Evolutionary conservation across 1,284 basidiomycete species (phyloP), one percentile per base, ranked within the genome.

Genomic region (Puccinia triticina): DNA sequence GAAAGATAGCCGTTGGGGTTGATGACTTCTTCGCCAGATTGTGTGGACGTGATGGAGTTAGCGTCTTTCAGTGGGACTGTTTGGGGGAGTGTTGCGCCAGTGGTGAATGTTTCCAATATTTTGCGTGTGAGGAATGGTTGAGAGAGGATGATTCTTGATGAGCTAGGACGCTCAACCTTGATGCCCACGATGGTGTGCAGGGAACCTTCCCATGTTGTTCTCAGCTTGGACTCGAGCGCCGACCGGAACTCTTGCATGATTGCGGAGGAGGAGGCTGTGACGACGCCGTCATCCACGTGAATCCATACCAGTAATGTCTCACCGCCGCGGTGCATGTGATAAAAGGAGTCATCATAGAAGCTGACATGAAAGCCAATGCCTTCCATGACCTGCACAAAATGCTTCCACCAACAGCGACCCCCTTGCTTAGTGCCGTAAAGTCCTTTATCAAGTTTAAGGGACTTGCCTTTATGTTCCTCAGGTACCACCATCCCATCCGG

Each of bases 351-450:
- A 14, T 72, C 69, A 32, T 72, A 72, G 21, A 11, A 53, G 50
- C 69, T 72, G 26, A 66, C 61, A 7, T 34, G 0, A 69, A 78
- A 78, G 12, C 64, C 64, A 1, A 53, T 10, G 1, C 40, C n/a
- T 34, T 40, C 23, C 37, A 77, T n/a, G 3, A 77, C 59, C 0
- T 12, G 12, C 16, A 37, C 48, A 48, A 79, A 71, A 43, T 48
- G 48, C 29, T 71, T 32, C 76, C 76, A 77, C 76, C 76, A 77
- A 67, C 76, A 78, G 7, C 64, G n/a, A 4, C 55, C 77, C 1
- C 46, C 77, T 40, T 78, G 77, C 48, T 78, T 78, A 1, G 77
- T 78, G 18, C 77, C 46, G 66, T 78, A 78, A 1, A 78, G 37
- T n/a, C 61, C 77, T 71, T 78, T 78, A 10, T 69, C 67, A 11